A percentile compares a stretch with the other conserved stretches of the same genome.
Evolutionary conservation across 768 basidiomycete species (phyloP).

Genomic region (Tylopilus subfusipes): DNA sequence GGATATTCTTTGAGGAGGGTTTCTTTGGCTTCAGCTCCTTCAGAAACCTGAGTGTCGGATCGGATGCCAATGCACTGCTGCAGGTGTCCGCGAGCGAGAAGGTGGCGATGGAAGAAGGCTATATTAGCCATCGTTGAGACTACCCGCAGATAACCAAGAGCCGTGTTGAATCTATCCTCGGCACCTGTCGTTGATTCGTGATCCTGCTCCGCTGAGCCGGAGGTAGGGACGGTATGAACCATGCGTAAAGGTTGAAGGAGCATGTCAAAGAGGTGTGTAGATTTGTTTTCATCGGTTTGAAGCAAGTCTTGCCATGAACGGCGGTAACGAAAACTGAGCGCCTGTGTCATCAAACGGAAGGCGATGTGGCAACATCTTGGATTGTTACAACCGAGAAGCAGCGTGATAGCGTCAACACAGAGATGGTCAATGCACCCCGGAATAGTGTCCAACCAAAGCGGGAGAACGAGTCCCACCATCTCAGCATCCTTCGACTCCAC

Average conservation of each 20-base stretch:
- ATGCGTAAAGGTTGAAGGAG: background rate
- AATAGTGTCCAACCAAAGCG: background rate
- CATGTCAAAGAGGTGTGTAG: background rate
- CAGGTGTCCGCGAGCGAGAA: background rate
- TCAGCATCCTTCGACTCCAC: background rate
- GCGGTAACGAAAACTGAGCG: background rate
- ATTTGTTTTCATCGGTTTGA: background rate
- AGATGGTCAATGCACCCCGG: background rate
- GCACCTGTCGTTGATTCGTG: background rate
- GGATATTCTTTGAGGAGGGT: background rate
- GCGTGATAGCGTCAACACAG: background rate
- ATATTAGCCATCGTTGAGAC: background rate
- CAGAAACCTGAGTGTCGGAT: background rate
- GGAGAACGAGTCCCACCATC: background rate
- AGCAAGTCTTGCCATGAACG: background rate
- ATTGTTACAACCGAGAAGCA: background rate
- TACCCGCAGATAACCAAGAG: background rate
- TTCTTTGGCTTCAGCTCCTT: background rate
- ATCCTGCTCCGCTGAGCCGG: background rate
- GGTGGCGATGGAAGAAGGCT: background rate
- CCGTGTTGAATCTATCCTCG: background rate
- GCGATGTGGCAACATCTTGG: background rate
- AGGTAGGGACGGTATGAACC: background rate
- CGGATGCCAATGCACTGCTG: background rate
- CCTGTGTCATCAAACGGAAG: background rate